Percentiles rank a stretch among this genome's conserved stretches.
phyloP scores from a whole-genome alignment of 768 basidiomycete genomes.

The Chlorophyllum brunneum region DNA sequence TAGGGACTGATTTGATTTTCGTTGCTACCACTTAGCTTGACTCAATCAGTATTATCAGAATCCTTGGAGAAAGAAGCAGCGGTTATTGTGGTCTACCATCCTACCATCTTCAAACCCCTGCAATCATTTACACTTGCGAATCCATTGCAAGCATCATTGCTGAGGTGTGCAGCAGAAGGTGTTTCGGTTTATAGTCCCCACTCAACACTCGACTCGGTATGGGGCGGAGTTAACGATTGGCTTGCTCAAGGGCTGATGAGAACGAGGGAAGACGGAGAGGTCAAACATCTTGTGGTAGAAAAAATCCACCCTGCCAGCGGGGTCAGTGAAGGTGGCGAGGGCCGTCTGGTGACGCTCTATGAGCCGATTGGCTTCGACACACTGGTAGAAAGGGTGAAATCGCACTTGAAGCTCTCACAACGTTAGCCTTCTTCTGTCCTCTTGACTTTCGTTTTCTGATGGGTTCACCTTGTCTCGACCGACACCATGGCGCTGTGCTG shows the following conservation, averaged over 20 bases:
- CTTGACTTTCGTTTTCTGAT: conserved; percentile 19
- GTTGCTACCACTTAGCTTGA: conserved; percentile 47
- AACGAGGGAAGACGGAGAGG: conserved; percentile 29
- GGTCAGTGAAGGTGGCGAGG: conserved; percentile 52
- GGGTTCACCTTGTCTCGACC: conserved; percentile 11
- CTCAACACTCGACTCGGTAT: conserved; percentile 80
- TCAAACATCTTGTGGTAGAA: conserved; percentile 35
- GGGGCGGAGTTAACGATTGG: conserved; percentile 91
- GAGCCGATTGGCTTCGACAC: conserved; percentile 56
- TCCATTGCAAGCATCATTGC: conserved; percentile 75
- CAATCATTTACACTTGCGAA: conserved; percentile 73
- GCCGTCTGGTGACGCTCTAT: conserved; percentile 61
- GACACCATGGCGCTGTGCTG: conserved; percentile 9
- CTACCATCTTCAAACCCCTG: conserved; percentile 75
- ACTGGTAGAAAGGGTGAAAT: conserved; percentile 67
- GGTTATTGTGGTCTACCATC: conserved; percentile 81
- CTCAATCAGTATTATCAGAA: conserved; percentile 66
- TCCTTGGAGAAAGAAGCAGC: conserved; percentile 57
- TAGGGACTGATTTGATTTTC: conserved; percentile 10
- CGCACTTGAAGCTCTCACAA: conserved; percentile 44
- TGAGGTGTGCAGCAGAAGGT: conserved; percentile 76
- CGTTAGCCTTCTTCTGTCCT: conserved; percentile 23
- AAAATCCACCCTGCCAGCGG: conserved; percentile 33
- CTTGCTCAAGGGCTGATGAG: conserved; percentile 54
- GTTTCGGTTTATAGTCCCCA: conserved; percentile 89